Conservation (phyloP, 306 rosid genomes). For the Vigna angularis region DNA sequence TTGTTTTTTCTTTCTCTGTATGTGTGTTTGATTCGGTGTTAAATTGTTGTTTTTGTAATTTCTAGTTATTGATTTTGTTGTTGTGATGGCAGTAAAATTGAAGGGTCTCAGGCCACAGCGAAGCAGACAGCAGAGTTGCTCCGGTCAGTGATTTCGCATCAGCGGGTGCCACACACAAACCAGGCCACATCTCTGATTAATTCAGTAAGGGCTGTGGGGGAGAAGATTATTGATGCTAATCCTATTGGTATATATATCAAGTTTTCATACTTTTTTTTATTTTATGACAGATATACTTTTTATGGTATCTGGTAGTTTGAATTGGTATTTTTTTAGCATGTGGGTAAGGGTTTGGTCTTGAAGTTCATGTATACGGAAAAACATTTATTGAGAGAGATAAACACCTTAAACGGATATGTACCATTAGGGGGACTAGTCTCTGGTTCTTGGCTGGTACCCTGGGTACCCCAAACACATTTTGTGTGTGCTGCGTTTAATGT, state of each 20-base stretch:
- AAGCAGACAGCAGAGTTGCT: slow-evolving; percentile 86
- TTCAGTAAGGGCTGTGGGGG: slow-evolving; percentile 90
- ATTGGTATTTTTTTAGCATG: neutral
- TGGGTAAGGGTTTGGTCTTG: too few relatives aligned
- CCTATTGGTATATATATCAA: slow-evolving; percentile 79
- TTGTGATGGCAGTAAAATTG: slow-evolving; percentile 74
- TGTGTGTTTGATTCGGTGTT: neutral
- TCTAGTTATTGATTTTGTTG: neutral
- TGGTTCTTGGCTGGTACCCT: neutral
- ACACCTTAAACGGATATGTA: too few relatives aligned
- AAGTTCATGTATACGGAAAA: too few relatives aligned
- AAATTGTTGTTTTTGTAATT: neutral
- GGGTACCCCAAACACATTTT: neutral
- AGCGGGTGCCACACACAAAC: slow-evolving; percentile 79
- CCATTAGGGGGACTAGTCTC: too few relatives aligned
- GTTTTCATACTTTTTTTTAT: neutral
- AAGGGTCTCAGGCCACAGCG: slow-evolving; percentile 93
- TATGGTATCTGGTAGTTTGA: neutral
- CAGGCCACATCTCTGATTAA: slow-evolving; percentile 84
- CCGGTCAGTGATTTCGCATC: slow-evolving; percentile 85
- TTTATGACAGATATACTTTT: neutral
- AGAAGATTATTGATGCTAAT: slow-evolving; percentile 90
- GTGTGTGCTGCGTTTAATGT: neutral
- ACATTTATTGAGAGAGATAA: too few relatives aligned
- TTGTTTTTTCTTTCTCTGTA: neutral